These are phyloP conservation scores for Alternaria longipes DNA, from an alignment of 2,329 filamentous ascomycete genomes.

Conservation along the genomic window DNA sequence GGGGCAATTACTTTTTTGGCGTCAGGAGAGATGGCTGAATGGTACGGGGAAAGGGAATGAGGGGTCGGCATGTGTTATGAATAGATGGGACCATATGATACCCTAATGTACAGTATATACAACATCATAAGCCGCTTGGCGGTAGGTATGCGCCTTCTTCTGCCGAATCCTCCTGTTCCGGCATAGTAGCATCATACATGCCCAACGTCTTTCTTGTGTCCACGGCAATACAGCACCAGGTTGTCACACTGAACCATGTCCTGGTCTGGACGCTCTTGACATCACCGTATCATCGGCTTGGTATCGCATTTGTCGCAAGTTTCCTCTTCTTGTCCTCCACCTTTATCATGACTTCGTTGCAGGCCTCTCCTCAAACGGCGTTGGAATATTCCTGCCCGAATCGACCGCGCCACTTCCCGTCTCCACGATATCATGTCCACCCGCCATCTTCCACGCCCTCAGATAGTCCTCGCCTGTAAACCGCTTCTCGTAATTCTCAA, in stretches of 20 bases:
- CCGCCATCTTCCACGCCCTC: slow-evolving; percentile 44
- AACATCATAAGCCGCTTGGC: slow-evolving; percentile 2
- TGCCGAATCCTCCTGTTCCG: background rate
- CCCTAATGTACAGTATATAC: slow-evolving; percentile 19
- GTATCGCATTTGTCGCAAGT: background rate
- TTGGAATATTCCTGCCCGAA: slow-evolving; percentile 31
- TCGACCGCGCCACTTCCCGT: slow-evolving; percentile 1
- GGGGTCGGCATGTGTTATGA: background rate
- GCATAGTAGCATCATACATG: background rate
- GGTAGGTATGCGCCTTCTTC: background rate
- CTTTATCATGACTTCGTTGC: slow-evolving; percentile 22
- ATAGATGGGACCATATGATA: slow-evolving; percentile 13
- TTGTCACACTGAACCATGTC: background rate
- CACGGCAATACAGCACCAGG: background rate
- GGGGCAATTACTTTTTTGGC: slow-evolving; percentile 97
- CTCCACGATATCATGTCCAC: slow-evolving; percentile 41
- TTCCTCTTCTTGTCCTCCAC: background rate
- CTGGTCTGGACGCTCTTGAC: background rate
- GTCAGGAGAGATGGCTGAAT: slow-evolving; percentile 64
- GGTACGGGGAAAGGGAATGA: background rate
- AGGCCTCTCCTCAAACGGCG: slow-evolving; percentile 37
- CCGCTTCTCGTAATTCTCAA: slow-evolving; percentile 34
- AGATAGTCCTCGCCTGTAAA: slow-evolving; percentile 48
- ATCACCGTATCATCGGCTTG: background rate
- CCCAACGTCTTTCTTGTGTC: background rate